Evolutionary conservation across 2,329 filamentous ascomycete genomes (phyloP).

Genomic region (Penicillium hesseltinei): DNA sequence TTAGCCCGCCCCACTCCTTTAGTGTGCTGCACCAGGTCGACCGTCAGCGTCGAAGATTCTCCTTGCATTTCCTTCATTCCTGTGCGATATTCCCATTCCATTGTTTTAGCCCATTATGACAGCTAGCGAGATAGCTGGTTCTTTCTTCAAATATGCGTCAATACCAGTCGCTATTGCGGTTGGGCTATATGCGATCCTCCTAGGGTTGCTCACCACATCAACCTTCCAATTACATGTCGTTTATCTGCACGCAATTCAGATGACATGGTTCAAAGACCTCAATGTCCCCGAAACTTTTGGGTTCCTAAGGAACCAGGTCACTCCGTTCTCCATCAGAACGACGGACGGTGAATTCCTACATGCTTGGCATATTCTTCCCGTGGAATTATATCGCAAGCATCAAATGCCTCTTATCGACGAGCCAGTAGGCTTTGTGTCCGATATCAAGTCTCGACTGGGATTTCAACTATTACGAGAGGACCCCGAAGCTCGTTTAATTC

Average conservation of each 20-base stretch:
- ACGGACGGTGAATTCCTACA: conserved; percentile 44
- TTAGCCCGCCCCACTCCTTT: too few species aligned
- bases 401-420: conserved; percentile 44
- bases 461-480: conserved; percentile 47
- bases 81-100: too few species aligned
- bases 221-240: conserved; percentile 56
- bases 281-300: conserved; percentile 50
- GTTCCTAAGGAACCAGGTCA: conserved; percentile 51
- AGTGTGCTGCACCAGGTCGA: too few species aligned
- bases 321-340: conserved; percentile 48
- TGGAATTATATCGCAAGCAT: conserved; percentile 47
- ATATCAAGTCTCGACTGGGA: conserved; percentile 38
- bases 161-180: conserved; percentile 16
- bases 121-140: neutral
- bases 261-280: conserved; percentile 56
- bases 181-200: conserved; percentile 45
- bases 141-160: conserved; percentile 1
- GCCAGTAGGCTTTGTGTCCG: conserved; percentile 31
- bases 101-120: too few species aligned
- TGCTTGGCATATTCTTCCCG: conserved; percentile 52
- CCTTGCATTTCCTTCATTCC: too few species aligned
- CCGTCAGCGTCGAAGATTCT: too few species aligned
- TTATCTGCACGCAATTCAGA: conserved; percentile 54
- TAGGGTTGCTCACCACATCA: conserved; percentile 47
- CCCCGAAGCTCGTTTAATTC: neutral